Base-by-base conservation (phyloP, 1,284 basidiomycete species). In the Ceratobasidium sp. region DNA sequence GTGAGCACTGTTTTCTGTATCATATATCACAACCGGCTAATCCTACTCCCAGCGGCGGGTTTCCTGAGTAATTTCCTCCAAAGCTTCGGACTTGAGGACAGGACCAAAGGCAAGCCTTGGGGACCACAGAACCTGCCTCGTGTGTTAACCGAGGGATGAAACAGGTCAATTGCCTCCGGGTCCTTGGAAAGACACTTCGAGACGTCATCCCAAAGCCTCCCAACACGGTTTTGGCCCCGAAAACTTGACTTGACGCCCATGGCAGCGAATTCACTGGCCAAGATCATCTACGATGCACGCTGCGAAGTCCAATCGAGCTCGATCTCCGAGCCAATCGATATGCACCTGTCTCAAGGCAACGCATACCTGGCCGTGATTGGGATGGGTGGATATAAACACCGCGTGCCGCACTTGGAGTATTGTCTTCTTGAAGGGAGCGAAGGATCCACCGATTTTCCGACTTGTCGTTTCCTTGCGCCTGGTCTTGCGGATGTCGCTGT, bases 181-280 rank as follows among this genome's bases (percentile, higher is more conserved):
- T 24, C 37, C 53, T 29, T 59, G 54, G 66, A 58, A 71, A 16
- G 7, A 41, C 13, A 34, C 37, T 1, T 24, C 43, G 27, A 31
- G 39, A 27, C 53, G 39, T n/a, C 66, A 71, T 31, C 66, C 66
- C 54, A 71, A 48, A 34, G 39, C 66, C 14, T 56, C 53, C 4
- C 7, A 22, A 31, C 54, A 13, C 54, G 54, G 0, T 71, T 71
- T 34, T 54, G 66, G 43, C 66, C 53, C 4, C 48, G 56, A 11
- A 53, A 46, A 5, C 53, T 53, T 2, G 37, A 22, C 7, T 22
- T 71, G 9, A 68, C 65, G 22, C 37, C 64, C 4, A 41, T 37
- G 22, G n/a, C 37, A 37, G 51, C 22, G 11, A 37, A 51, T 53
- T 29, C 51, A 8, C 29, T 56, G 16, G 65, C 65, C 6, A 56